Evolutionary conservation across 2,329 filamentous ascomycete genomes (phyloP).

Genomic region (Calonectria crousiana): DNA sequence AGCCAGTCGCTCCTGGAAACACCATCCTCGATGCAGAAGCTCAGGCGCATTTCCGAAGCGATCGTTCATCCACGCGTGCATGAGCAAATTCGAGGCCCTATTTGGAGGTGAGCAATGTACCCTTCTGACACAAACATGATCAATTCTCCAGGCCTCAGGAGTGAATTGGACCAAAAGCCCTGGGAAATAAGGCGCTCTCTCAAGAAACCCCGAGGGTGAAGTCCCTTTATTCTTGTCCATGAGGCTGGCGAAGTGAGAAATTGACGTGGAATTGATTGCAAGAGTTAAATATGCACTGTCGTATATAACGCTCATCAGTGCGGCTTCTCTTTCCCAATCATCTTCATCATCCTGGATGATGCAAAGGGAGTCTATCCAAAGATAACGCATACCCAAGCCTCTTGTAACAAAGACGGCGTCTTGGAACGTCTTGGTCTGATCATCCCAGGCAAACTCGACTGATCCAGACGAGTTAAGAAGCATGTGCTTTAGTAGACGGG

Average conservation of each 20-base stretch:
- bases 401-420: background rate
- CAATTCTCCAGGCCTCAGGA: background rate
- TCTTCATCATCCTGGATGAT: background rate
- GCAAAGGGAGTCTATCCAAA: background rate
- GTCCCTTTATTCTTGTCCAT: background rate
- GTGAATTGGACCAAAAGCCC: background rate
- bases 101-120: background rate
- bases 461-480: background rate
- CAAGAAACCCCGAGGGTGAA: background rate
- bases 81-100: background rate
- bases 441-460: background rate
- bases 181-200: background rate
- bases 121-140: background rate
- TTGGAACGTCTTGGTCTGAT: background rate
- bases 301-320: background rate
- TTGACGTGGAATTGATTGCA: background rate
- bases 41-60: background rate
- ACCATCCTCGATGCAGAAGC: conserved; percentile 1
- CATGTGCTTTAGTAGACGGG: background rate
- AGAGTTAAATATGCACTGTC: background rate
- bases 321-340: background rate
- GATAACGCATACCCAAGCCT: background rate
- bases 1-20: conserved; percentile 1
- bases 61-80: background rate
- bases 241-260: background rate